phyloP scores from a whole-genome alignment of 2,329 filamentous ascomycete genomes.

The Beauveria varroae region DNA sequence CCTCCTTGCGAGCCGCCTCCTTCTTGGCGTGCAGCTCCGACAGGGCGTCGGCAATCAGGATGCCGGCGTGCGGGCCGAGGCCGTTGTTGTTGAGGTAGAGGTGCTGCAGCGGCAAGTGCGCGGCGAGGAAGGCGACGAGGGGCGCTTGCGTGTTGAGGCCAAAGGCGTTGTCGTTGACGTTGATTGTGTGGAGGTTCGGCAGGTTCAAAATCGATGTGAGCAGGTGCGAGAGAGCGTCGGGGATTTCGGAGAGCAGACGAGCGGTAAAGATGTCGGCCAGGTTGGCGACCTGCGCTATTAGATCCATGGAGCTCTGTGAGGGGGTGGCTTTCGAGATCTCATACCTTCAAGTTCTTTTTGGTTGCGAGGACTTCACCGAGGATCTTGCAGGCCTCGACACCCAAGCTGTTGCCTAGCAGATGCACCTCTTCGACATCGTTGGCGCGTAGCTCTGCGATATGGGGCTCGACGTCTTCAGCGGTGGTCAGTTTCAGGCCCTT shows the following conservation, averaged over 20 bases:
- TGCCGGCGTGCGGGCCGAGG: slow-evolving; percentile 83
- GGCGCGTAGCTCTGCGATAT: slow-evolving; percentile 67
- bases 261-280: slow-evolving; percentile 97
- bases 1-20: slow-evolving; percentile 63
- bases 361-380: slow-evolving; percentile 76
- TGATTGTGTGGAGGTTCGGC: slow-evolving; percentile 80
- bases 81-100: slow-evolving; percentile 98
- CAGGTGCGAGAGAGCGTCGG: slow-evolving; percentile 76
- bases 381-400: slow-evolving; percentile 77
- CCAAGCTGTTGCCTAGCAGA: slow-evolving; percentile 86
- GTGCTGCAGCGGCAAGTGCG: slow-evolving; percentile 84
- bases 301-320: background rate
- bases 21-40: slow-evolving; percentile 78
- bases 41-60: slow-evolving; percentile 81
- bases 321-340: slow-evolving; percentile 13
- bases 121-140: slow-evolving; percentile 81
- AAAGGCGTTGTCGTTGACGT: slow-evolving; percentile 97
- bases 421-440: slow-evolving; percentile 79
- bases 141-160: slow-evolving; percentile 92
- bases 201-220: slow-evolving; percentile 82
- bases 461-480: slow-evolving; percentile 75
- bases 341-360: slow-evolving; percentile 73
- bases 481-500: slow-evolving; percentile 89
- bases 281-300: slow-evolving; percentile 59
- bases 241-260: slow-evolving; percentile 87